Percentiles rank a stretch among this genome's conserved stretches.
Evolutionary conservation across 352 stramenopile genomes (phyloP).

Genomic region (Globisporangium alternatum): DNA sequence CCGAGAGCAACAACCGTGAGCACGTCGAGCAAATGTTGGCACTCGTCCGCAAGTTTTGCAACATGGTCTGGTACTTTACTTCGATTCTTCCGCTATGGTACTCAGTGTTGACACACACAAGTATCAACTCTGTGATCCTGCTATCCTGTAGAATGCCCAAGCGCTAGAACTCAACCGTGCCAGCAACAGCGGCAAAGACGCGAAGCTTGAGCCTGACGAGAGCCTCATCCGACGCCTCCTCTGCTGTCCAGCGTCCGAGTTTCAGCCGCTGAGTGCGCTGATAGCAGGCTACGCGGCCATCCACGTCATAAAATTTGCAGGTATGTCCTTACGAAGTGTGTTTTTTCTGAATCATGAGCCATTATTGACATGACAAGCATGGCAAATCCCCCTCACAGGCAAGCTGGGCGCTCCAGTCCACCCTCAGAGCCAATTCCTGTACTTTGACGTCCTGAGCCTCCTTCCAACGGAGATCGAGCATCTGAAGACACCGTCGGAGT

Average conservation of each 20-base stretch:
- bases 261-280: slow-evolving; percentile 32
- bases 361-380: not conserved
- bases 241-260: slow-evolving; percentile 28
- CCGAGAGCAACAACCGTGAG: slow-evolving; percentile 24
- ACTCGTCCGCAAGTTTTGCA: slow-evolving; percentile 12
- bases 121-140: not conserved
- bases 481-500: not conserved
- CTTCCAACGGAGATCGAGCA: slow-evolving; percentile 3
- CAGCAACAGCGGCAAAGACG: not conserved
- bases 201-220: slow-evolving; percentile 12
- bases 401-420: slow-evolving; percentile 21
- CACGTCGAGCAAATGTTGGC: slow-evolving; percentile 20
- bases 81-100: not conserved
- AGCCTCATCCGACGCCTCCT: slow-evolving; percentile 18
- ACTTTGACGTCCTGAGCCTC: slow-evolving; percentile 29
- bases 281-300: slow-evolving; percentile 29
- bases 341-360: not conserved
- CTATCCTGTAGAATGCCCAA: slow-evolving; percentile 5
- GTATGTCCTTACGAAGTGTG: slow-evolving; percentile 17
- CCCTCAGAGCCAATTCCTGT: slow-evolving; percentile 28
- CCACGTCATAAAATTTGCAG: slow-evolving; percentile 30
- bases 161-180: not conserved
- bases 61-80: slow-evolving; percentile 9
- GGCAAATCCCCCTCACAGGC: slow-evolving; percentile 12
- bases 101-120: not conserved